Evolutionary conservation across 75 land plant species (phyloP), one percentile per base, ranked within the genome.

Genomic region (Pseudotsuga menziesii): DNA sequence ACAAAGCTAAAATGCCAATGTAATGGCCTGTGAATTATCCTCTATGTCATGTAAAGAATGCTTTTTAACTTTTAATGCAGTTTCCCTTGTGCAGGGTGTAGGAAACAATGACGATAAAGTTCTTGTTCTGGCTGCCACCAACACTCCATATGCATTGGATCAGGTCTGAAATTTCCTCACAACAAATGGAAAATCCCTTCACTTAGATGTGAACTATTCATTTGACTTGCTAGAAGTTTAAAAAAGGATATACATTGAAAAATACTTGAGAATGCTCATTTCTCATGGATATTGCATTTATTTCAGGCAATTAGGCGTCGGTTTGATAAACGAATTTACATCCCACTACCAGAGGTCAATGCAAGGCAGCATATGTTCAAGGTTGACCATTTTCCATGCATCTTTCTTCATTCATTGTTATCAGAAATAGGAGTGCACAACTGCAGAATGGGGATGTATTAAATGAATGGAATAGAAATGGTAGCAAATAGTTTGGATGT

Each of bases 341-440:
- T 86, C 76, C 88, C 88, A 13, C 79, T 86, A 72, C 88, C 88
- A 56, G 88, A 86, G 58, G 48, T 76, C 56, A 86, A 86, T 70
- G 88, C 88, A 76, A 85, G 88, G 60, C 88, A 86, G 74, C 88
- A 86, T 57, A 86, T 86, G 88, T 86, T 86, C 82, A 86, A 86
- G 87, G 88, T 86, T 64, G n/a, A 13, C 26, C 13, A 64, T 9
- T 57, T 12, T 75, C 39, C 20, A 7, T 27, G 39, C 66, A 12
- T 77, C 7, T 13, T 16, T 59, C n/a, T 9, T 48, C 54, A 48
- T 48, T 9, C 54, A 48, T 48, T 48, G 41, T 48, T 44, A 12
- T 39, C 13, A 9, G 0, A 12, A 69, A 22, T 9, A 69, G 52
- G 23, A 69, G 27, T 35, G 25, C 22, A 23, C 27, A 12, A 72